Base-by-base conservation (phyloP, 1,139 yeast species). In the Sugiyamaella xylanicola region DNA sequence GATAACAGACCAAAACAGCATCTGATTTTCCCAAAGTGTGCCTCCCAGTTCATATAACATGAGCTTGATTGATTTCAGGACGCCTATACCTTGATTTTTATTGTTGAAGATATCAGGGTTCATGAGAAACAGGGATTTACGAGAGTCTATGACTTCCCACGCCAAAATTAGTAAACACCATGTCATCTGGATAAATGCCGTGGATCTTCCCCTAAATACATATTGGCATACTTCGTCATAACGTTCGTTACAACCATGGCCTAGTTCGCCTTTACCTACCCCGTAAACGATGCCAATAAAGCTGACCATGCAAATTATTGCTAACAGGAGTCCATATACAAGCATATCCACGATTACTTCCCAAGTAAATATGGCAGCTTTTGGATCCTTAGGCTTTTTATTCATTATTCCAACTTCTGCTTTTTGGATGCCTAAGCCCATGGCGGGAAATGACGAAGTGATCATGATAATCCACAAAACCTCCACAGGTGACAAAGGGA, bases 111-210 rank as follows among this genome's bases (percentile, higher is more conserved):
- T 74, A 45, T 84, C 89, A 42, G 87, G 89, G 61, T 85, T 80
- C 91, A 87, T 86, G 53, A 77, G 74, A 72, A 90, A 88, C 61
- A 90, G 77, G 0, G 96, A 88, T 63, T 85, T 78, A 58, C 85
- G 76, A 71, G 86, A 77, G 68, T 89, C 95, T 57, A 89, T 79
- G 66, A 92, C 91, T 72, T 90, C 96, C 96, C 96, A 90, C 1
- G 96, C 96, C 56, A 89, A 76, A 27, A 91, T 72, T 59, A 91
- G 79, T 2, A 95, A 87, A 74, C 95, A 83, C 96, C 97, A 91
- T 0, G 97, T 90, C 86, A 91, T 85, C 4, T 85, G 83, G 2
- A 87, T 89, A 74, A 91, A 91, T 0, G 95, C 80, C 2, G 88
- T 82, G 1, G 96, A 83, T 68, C 97, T 83, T 2, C 93, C 92